These are phyloP conservation scores for Paracorniculantispora psalliotae DNA, from an alignment of 2,329 filamentous ascomycete species.

Conservation along the genomic window DNA sequence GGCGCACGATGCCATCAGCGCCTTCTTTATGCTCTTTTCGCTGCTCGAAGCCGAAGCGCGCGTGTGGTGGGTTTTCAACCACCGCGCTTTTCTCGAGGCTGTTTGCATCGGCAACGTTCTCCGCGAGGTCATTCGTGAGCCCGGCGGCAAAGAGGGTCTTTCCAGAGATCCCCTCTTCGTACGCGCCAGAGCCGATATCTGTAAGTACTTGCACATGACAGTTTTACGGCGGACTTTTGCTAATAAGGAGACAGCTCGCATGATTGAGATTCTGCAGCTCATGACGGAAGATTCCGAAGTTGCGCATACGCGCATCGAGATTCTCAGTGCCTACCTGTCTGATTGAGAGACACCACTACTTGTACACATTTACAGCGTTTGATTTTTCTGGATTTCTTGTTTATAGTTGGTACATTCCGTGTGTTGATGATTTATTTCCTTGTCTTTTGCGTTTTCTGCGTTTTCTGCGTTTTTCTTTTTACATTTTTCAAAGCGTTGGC, in stretches of 20 bases:
- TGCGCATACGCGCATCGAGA: constrained; percentile 53
- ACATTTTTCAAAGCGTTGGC: constrained; percentile 14
- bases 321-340: constrained; percentile 49
- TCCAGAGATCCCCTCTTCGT: constrained; percentile 53
- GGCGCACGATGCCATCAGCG: constrained; percentile 66
- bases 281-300: constrained; percentile 57
- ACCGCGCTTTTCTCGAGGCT: constrained; percentile 73
- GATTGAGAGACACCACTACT: background rate
- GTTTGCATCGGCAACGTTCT: constrained; percentile 61
- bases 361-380: background rate
- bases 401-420: background rate
- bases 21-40: constrained; percentile 69
- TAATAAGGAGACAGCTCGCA: constrained; percentile 40
- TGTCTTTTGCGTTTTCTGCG: background rate
- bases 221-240: constrained; percentile 2
- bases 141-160: constrained; percentile 40
- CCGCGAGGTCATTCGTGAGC: constrained; percentile 44
- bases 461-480: constrained; percentile 9
- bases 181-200: constrained; percentile 56
- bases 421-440: background rate
- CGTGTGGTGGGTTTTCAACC: constrained; percentile 83
- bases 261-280: constrained; percentile 59
- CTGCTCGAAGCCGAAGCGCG: constrained; percentile 66
- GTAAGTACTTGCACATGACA: constrained; percentile 37
- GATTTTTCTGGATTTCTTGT: background rate